Evolutionary conservation across 805 yeast genomes (phyloP), one percentile per base, ranked within the genome.

Genomic region (Candida dendrica): DNA sequence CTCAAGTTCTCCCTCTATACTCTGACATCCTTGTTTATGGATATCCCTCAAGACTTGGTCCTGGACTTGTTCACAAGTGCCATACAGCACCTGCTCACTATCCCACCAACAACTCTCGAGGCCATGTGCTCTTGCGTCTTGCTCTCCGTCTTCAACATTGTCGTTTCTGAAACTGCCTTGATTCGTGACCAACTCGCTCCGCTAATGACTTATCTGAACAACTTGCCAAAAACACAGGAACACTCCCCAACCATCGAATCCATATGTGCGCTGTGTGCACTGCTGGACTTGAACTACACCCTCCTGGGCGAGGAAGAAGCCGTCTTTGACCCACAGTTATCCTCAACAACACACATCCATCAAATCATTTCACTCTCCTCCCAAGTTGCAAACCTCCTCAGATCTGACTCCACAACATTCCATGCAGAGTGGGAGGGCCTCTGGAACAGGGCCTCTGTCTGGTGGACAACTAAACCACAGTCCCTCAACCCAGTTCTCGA

Each of bases 381-480:
- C 16, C 24, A 42, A 46, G 24, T 27, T 44, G 4, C 31, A 45
- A 10, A 36, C 29, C 16, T 34, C 14, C 10, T 34, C 4, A n/a
- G 26, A 1, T 17, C 38, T 4, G 44, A 41, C 15, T 39, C 27
- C 17, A 24, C 27, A 8, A 47, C 52, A 16, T 68, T 63, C 45
- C 65, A 63, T 35, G 39, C 45, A 5, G 58, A 56, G 29, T 69
- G 74, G 74, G 57, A 56, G 39, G 41, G 41, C 6, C 38, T 68
- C 1, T 69, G 72, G 72, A 46, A 60, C n/a, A 60, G 59, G 40
- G 33, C 67, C 19, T 47, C 43, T 22, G 58, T 55, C 17, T 68
- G 72, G 72, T 57, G 53, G 31, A 33, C 40, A n/a, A 49, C 55
- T 29, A 54, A 66, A 39, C 59, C 69, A 0, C 39, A 44, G 13